A percentile compares a stretch with the other conserved stretches of the same genome.
Evolutionary conservation across 176 grass and related monocot genomes (phyloP).

Genomic region (Bolboschoenus planiculmis): DNA sequence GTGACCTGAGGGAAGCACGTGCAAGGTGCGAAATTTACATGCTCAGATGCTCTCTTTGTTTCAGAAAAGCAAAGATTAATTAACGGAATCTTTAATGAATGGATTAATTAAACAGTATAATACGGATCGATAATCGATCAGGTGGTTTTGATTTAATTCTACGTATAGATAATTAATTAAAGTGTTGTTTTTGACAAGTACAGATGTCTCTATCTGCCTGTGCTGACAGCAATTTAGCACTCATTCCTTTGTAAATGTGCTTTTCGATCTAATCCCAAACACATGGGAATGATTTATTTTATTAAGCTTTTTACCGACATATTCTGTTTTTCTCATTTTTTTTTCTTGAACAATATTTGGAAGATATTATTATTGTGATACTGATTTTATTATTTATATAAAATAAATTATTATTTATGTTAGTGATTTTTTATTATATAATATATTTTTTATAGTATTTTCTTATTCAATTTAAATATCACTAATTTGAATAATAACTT

Average conservation of each 20-base stretch:
- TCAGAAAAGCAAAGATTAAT: neutral
- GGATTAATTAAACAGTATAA: neutral
- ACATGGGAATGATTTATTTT: neutral
- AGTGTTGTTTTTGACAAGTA: constrained; percentile 1
- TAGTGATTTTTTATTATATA: too few species aligned
- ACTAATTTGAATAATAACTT: too few species aligned
- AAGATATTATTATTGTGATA: too few species aligned
- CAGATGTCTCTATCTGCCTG: constrained; percentile 8
- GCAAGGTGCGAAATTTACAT: neutral
- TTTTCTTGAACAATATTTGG: too few species aligned
- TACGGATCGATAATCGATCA: too few species aligned
- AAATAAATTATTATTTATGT: too few species aligned
- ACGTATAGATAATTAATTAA: constrained; percentile 1
- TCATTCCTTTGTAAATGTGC: neutral
- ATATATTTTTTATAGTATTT: too few species aligned
- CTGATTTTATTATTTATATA: too few species aligned
- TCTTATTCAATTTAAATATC: too few species aligned
- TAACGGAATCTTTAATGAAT: neutral
- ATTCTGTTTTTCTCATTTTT: neutral
- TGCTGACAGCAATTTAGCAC: neutral
- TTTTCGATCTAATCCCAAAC: constrained; percentile 7
- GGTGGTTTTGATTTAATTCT: neutral
- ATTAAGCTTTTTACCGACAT: neutral
- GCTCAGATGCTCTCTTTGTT: neutral
- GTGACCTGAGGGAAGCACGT: neutral